Evolutionary conservation across 208 protist genomes (phyloP).

Genomic region (Wallacemonas collosoma): DNA sequence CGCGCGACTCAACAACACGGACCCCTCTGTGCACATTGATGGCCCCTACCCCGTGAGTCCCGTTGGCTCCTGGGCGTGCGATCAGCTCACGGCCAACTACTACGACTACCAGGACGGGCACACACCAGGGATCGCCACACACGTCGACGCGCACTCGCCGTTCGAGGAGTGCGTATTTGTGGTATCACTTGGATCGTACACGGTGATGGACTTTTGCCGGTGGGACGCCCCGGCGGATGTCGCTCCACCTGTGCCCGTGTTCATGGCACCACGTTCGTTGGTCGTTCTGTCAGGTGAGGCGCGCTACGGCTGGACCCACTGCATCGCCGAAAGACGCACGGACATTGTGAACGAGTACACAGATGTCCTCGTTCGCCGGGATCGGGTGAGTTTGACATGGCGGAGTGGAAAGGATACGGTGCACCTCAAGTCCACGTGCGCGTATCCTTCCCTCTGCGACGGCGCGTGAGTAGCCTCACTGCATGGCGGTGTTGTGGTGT

Average conservation of each 20-base stretch:
- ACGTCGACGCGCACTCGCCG: conserved; percentile 76
- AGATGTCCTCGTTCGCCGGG: conserved; percentile 40
- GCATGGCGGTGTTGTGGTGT: too few relatives aligned
- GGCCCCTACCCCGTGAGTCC: conserved; percentile 37
- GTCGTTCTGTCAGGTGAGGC: conserved; percentile 63
- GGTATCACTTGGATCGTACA: conserved; percentile 81
- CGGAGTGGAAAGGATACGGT: conserved; percentile 35
- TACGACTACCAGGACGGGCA: conserved; percentile 63
- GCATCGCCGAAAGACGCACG: conserved; percentile 65
- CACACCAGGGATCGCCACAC: conserved; percentile 63
- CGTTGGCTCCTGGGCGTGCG: conserved; percentile 28
- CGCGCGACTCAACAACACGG: conserved; percentile 48
- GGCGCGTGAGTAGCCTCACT: conserved; percentile 24
- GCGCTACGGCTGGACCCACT: conserved; percentile 80
- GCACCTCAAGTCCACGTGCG: conserved; percentile 50
- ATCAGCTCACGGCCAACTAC: conserved; percentile 86
- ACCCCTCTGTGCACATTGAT: conserved; percentile 32
- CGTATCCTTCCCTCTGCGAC: conserved; percentile 67
- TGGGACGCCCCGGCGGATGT: conserved; percentile 34
- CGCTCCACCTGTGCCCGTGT: conserved; percentile 39
- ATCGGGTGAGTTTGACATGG: conserved; percentile 81
- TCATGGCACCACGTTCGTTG: conserved; percentile 58
- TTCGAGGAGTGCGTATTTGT: conserved; percentile 60
- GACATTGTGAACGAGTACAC: conserved; percentile 66
- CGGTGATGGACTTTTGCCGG: conserved; percentile 78